Percentiles rank a stretch among this genome's conserved stretches.
phyloP scores from a whole-genome alignment of 2,329 filamentous ascomycete species.

The Dryadomyces sulphureus region DNA sequence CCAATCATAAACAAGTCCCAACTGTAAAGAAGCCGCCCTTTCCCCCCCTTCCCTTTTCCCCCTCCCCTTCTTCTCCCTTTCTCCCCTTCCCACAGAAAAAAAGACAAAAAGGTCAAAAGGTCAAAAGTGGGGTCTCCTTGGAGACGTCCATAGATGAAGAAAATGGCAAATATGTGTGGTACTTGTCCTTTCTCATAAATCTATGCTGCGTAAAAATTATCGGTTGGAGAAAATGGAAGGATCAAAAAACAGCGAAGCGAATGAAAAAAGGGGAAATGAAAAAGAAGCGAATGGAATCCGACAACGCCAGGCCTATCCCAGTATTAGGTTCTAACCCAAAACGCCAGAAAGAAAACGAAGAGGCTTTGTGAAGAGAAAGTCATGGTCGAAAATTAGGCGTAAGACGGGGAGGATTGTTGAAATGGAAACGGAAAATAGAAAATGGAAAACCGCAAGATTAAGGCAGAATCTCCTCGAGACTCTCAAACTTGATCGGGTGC shows the following conservation, averaged over 20 bases:
- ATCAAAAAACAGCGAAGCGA: not conserved
- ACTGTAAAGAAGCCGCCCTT: too few relatives aligned
- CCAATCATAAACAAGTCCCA: not conserved
- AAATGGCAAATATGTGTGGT: not conserved
- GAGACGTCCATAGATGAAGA: not conserved
- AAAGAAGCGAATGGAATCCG: not conserved
- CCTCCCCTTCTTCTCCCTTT: not conserved
- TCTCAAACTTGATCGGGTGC: constrained; percentile 64
- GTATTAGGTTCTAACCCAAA: not conserved
- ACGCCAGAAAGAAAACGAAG: not conserved
- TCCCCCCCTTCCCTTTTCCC: not conserved
- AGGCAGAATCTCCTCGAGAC: constrained; percentile 12
- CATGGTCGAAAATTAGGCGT: not conserved
- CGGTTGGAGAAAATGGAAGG: not conserved
- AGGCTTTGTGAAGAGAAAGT: not conserved
- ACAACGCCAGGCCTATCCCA: not conserved
- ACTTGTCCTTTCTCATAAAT: not conserved
- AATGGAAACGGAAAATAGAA: not conserved
- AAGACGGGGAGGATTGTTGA: not conserved
- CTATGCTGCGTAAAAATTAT: not conserved
- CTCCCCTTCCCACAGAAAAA: not conserved
- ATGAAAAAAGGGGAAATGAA: not conserved
- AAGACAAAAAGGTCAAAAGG: not conserved
- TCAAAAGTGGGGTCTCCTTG: not conserved
- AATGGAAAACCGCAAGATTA: not conserved